Evolutionary conservation across 1,284 basidiomycete genomes (phyloP).

Genomic region (Exobasidium cylindrosporum): DNA sequence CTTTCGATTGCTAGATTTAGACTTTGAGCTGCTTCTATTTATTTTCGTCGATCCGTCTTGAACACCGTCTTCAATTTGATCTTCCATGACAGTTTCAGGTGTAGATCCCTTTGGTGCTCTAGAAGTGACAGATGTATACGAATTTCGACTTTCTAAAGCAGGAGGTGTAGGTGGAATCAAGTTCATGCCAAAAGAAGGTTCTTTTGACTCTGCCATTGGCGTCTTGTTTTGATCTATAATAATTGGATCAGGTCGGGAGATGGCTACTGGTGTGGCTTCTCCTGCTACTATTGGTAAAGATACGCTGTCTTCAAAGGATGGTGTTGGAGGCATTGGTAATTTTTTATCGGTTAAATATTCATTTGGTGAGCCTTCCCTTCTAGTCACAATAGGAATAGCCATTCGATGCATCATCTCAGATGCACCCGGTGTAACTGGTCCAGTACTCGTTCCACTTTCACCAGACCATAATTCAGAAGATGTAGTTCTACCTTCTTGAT

Average conservation of each 20-base stretch:
- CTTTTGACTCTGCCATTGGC: conserved; percentile 23
- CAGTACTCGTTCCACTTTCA: conserved; percentile 34
- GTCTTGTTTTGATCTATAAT: conserved; percentile 27
- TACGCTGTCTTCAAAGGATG: conserved; percentile 23
- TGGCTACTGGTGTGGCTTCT: conserved; percentile 7
- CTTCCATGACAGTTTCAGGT: conserved; percentile 2
- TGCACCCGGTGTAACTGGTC: conserved; percentile 29
- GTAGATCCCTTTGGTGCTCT: neutral
- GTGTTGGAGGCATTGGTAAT: conserved; percentile 39
- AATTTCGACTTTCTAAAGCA: conserved; percentile 24
- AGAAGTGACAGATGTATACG: conserved; percentile 6
- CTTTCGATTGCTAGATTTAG: neutral
- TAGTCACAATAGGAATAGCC: neutral
- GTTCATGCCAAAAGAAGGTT: conserved; percentile 33
- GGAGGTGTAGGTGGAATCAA: conserved; percentile 49
- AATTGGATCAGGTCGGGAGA: conserved; percentile 1
- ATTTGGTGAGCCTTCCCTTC: neutral
- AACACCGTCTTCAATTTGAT: neutral
- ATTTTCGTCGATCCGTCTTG: neutral
- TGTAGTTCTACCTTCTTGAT: neutral
- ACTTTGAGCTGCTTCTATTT: neutral
- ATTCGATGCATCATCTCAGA: conserved; percentile 18
- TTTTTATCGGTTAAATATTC: conserved; percentile 20
- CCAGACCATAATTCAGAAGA: conserved; percentile 27
- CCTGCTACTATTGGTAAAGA: neutral